Base-by-base conservation (phyloP, 495 filamentous ascomycete genomes). In the Talaromyces adpressus region DNA sequence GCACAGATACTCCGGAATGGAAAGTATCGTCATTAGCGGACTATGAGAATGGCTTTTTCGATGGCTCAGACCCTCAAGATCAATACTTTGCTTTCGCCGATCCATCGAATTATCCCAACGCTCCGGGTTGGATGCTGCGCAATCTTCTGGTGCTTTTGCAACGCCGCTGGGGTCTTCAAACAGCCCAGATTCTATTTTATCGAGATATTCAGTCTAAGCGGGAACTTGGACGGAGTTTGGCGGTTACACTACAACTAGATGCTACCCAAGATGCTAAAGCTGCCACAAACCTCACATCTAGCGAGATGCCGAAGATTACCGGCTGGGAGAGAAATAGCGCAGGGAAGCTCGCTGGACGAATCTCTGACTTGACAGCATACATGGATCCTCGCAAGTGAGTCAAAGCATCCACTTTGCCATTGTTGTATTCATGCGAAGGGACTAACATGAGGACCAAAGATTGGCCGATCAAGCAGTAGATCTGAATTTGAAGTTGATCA, bases 391-490 rank as follows among this genome's bases (percentile, higher is more conserved):
- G 81, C 57, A 84, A 84, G 79, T 84, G 80, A n/a, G 29, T 16
- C 57, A 56, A 56, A 14, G 16, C 30, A 58, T 59, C 32, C 14
- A 61, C 39, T 11, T 6, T 16, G 29, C 22, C 16, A 14, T 11
- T 23, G 1, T 6, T 5, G 18, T 29, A 2, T 29, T 12, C 3
- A 11, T 54, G 39, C 11, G 22, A 41, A 25, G 18, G 12, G 23
- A 52, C 36, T 66, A 61, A 64, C 60, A n/a, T 23, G 56, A 57
- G 5, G 9, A 29, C 29, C 27, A 8, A 61, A 86, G 85, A 65
- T 80, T 98, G 25, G 94, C 94, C 23, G 92, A 97, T 66, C 92
- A 96, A 73, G 90, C 93, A n/a, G 94, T 97, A 9, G 94, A 98
- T 69, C 85, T 98, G 57, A 98, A 98, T 69, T 81, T 97, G 64